phyloP scores from a whole-genome alignment of 31 red algal species.

The Bonnemaisonia californica region DNA sequence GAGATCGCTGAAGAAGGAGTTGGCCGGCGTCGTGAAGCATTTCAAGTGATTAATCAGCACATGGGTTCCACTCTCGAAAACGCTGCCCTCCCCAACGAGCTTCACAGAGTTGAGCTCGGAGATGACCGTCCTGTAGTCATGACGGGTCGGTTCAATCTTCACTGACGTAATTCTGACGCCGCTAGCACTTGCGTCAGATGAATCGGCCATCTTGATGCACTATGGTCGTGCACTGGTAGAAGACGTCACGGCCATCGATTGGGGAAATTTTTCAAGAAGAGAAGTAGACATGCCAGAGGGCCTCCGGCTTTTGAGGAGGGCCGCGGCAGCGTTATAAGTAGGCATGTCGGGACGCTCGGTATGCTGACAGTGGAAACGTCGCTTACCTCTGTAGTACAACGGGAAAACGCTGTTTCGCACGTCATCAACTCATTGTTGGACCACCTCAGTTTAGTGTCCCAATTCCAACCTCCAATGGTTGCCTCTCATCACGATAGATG shows the following conservation, averaged over 20 bases:
- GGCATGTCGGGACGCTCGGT: too few relatives aligned
- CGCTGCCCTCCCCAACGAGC: constrained; percentile 11
- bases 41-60: background rate
- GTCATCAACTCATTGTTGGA: too few relatives aligned
- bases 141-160: background rate
- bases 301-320: too few relatives aligned
- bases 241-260: background rate
- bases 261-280: constrained; percentile 10
- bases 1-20: constrained; percentile 15
- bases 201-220: constrained; percentile 10
- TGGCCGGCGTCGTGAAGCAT: constrained; percentile 10
- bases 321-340: too few relatives aligned
- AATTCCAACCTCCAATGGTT: too few relatives aligned
- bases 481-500: too few relatives aligned
- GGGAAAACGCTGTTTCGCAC: too few relatives aligned
- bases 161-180: background rate
- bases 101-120: constrained; percentile 21
- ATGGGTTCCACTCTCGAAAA: constrained; percentile 6
- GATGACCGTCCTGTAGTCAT: background rate
- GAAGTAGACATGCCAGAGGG: background rate
- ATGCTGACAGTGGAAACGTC: too few relatives aligned
- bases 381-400: too few relatives aligned
- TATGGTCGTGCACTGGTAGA: background rate
- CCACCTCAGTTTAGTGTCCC: too few relatives aligned
- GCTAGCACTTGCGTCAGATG: background rate